Base-by-base conservation (phyloP, 306 rosid species). In the Rubus idaeus region DNA sequence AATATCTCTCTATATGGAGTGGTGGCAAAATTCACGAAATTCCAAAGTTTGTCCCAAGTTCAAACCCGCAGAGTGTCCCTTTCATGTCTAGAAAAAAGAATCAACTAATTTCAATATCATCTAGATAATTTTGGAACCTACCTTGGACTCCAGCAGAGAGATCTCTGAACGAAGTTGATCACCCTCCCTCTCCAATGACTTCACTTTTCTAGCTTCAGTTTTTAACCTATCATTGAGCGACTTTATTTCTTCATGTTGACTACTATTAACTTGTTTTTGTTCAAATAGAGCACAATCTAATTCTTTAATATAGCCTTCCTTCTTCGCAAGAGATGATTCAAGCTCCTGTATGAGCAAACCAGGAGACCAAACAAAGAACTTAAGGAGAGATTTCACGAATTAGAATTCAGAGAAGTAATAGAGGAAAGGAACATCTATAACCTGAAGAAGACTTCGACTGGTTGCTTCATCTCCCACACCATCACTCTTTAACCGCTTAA, bases 121-220 rank as follows among this genome's bases (percentile, higher is more conserved):
- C 37, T 52, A 12, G 55, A 71, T 50, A 71, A 51, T 37, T 65
- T 67, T 61, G 50, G 40, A 70, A 86, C 90, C 73, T 68, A 95
- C 98, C 96, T 92, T 95, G 60, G 97, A 90, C 89, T 95, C 98
- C 87, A 92, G 82, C 18, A 95, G 84, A 81, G 97, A 88, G 65
- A 92, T 87, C 90, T 95, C 98, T 51, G 97, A 84, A 71, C 90
- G 81, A 55, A 90, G 88, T 52, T 92, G 84, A 81, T 88, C 91
- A 84, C 77, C 85, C 83, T 94, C 96, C 87, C 96, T 88, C 93
- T 94, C 98, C 84, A 88, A 72, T 61, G 96, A 94, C 83, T 88
- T 93, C 70, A 86, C 58, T 85, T 87, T 88, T 85, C 87, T 90
- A 46, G 87, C 88, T 84, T 90, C 98, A 73, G 68, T 84, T 49